Base-by-base conservation (phyloP, 805 yeast genomes). In the Saccharomycopsis sp. region DNA sequence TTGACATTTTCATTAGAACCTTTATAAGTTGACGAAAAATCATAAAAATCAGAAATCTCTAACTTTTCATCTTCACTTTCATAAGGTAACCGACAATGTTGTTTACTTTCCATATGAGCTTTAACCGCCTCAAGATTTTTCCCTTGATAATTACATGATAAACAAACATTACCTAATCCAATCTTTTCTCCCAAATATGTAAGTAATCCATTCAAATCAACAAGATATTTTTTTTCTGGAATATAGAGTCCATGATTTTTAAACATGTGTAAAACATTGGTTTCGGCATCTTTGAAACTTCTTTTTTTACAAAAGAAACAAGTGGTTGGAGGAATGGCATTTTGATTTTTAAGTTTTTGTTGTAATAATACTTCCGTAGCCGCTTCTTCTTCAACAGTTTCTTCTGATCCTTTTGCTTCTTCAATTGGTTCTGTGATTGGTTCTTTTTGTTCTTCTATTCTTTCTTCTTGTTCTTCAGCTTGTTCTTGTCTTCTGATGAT, bases 1-100 rank as follows among this genome's bases (percentile, higher is more conserved):
- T 45, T 58, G 13, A 54, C 70, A 10, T 58, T 70, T 42, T 66
- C 62, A 27, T 39, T 40, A 8, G 20, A 34, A 28, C 19, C 34
- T 18, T 51, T 51, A 55, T 88, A 89, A 2, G 94, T 74, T 2
- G 84, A 70, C 2, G 78, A 66, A 64, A 88, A 92, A 57, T 92
- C 96, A 56, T 89, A 92, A 54, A 84, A 92, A 41, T 87, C 94
- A 0, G 94, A 78, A 15, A 89, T 73, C 59, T 92, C 98, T 42
- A 85, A 64, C 57, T 79, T 83, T 52, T 88, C 94, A 49, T 80
- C 76, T 45, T 82, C 87, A 3, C 71, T 58, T 52, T 92, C 96
- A 58, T 85, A 92, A 3, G 97, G 97, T 39, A 92, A 76, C 55
- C 73, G 73, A 65, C 88, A 82, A 59, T 92, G 98, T 48, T 82